Percentiles rank a stretch among this genome's conserved stretches.
These are phyloP conservation scores for Polytrichum commune DNA, from an alignment of 225 moss, liverwort and hornwort species.

Conservation along the genomic window DNA sequence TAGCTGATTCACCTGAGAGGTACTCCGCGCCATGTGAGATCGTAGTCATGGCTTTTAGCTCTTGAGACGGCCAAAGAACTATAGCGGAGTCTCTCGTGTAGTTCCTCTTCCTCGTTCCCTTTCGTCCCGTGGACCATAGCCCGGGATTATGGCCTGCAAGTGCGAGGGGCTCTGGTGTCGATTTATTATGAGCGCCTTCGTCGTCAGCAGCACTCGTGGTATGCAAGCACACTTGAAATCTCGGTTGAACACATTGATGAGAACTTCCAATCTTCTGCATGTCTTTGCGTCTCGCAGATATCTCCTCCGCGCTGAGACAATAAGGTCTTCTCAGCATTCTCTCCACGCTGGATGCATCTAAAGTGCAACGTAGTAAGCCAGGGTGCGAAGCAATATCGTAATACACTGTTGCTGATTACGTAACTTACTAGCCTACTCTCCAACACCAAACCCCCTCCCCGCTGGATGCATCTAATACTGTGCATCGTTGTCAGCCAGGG, in stretches of 20 bases:
- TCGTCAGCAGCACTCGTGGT: background rate
- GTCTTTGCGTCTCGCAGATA: slow-evolving; percentile 2
- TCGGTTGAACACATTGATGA: background rate
- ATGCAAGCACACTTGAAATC: background rate
- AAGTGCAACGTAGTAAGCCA: background rate
- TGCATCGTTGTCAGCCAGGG: too few relatives aligned
- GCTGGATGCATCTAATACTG: too few relatives aligned
- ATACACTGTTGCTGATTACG: background rate
- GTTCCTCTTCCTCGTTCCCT: background rate
- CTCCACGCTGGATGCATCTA: background rate
- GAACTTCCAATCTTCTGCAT: background rate
- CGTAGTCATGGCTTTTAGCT: slow-evolving; percentile 7
- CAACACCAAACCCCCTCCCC: background rate
- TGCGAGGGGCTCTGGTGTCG: too few relatives aligned
- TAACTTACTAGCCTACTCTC: background rate
- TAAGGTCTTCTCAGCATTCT: slow-evolving; percentile 8
- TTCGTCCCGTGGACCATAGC: slow-evolving; percentile 7
- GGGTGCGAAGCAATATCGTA: background rate
- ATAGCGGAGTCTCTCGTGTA: background rate
- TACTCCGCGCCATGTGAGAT: background rate
- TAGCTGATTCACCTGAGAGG: slow-evolving; percentile 4
- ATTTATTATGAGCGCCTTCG: background rate
- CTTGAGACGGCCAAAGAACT: slow-evolving; percentile 11
- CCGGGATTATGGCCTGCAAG: background rate
- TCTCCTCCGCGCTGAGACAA: slow-evolving; percentile 9